Evolutionary conservation across 345 rosid genomes (phyloP), one percentile per base, ranked within the genome.

Genomic region (Citrus unshiu): DNA sequence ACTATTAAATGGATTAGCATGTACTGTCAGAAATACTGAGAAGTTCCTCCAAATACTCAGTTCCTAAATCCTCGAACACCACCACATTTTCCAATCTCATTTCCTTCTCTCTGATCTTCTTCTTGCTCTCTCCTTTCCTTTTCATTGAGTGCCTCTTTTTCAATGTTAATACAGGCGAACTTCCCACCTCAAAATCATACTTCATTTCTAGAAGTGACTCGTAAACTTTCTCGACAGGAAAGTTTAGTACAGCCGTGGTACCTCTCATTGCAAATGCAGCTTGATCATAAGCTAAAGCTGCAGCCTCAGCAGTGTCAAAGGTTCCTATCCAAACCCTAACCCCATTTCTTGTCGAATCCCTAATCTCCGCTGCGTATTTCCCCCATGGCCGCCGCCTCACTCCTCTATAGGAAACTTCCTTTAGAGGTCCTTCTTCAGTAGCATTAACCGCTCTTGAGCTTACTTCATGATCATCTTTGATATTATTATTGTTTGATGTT

Each of bases 261-360:
- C 91, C 95, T 70, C 91, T 81, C 87, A 86, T 84, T 1, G 90
- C 88, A 54, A 89, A 87, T 76, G 95, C 95, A 0, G 95, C 93
- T 84, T 89, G 95, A 72, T 91, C 95, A 43, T 91, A 91, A 13
- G 89, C 95, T 67, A 91, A 82, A 30, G 95, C 95, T 2, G 95
- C 95, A 7, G 80, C 90, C 84, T 91, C 90, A 0, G 90, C 90
- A 0, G 92, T 91, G 37, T 91, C 87, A 27, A 91, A 91, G 18
- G 94, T 91, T 68, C 94, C 94, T 4, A 91, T 37, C 92, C 94
- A 91, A 21, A 91, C 94, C 43, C 94, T 66, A 39, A 84, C 89
- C 0, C 92, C 91, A 13, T 88, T 88, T 78, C 92, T 85, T 0
- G 94, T 91, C 7, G 94, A 91, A 60, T 91, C 94, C 62, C 94